Evolutionary conservation across 768 basidiomycete species (phyloP), one percentile per base, ranked within the genome.

Genomic region (Tremella yokohamensis): DNA sequence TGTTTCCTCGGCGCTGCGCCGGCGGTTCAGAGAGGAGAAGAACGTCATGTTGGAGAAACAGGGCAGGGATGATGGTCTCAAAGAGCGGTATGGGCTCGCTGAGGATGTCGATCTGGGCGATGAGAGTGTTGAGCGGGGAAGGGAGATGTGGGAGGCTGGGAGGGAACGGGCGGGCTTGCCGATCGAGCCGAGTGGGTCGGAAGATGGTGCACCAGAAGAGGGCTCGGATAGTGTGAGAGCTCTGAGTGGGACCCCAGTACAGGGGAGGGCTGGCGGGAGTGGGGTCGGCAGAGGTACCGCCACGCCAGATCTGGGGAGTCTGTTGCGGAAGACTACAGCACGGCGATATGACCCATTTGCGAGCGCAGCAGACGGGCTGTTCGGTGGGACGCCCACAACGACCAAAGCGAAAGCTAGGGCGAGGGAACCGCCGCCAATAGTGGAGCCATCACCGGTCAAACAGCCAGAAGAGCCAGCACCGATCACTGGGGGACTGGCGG

Each of bases 11-110:
- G 84, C 84, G 65, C 81, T 86, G 1, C 84, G 96, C 40, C 87
- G 87, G 67, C 83, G 83, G 18, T 96, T 98, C 72, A 84, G 96
- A 2, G 84, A 85, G 59, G 87, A 88, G 61, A 99, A 97, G 80
- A 89, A 87, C 77, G 75, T 87, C 0, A 85, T 88, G 49, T 79
- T 84, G 66, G 83, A 81, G 55, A 87, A 87, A 64, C 81, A 83
- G 62, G 80, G 80, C 19, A 82, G 81, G 12, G 93, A 97, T 66
- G 85, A 89, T 48, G 77, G 74, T 8, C 77, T 97, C 50, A 87
- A 85, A 70, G 83, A 80, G 24, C 81, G 83, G 63, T 96, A 90
- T 77, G 92, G 85, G 1, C 77, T 99, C 15, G 87, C 87, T 1
- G 82, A 84, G 54, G 80, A 82, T 2, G 77, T 97, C 48, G 80